Evolutionary conservation across 176 grass and related monocot genomes (phyloP).

Genomic region (Cenchrus americanus): DNA sequence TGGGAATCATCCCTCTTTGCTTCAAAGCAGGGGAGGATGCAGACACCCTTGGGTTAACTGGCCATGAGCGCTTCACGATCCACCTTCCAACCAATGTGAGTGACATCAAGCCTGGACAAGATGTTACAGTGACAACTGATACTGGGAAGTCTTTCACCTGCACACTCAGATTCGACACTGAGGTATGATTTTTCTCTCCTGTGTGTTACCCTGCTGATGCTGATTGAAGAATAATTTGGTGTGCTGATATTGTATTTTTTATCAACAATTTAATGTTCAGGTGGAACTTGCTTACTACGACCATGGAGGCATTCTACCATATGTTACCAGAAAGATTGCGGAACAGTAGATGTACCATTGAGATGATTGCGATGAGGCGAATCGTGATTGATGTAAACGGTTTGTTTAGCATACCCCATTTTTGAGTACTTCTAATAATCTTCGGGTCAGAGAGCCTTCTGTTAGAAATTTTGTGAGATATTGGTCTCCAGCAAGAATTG

Average conservation of each 20-base stretch:
- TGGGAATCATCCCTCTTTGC: conserved; percentile 94
- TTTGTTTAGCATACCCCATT: conserved; percentile 51
- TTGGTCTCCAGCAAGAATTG: not conserved
- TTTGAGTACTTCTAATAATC: conserved; percentile 49
- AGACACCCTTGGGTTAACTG: conserved; percentile 83
- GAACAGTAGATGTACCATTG: conserved; percentile 51
- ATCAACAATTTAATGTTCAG: conserved; percentile 36
- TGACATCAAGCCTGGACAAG: conserved; percentile 91
- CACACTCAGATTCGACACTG: conserved; percentile 86
- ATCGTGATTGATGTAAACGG: conserved; percentile 48
- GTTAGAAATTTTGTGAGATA: conserved; percentile 46
- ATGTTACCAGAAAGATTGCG: conserved; percentile 68
- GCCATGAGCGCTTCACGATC: conserved; percentile 81
- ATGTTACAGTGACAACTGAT: conserved; percentile 79
- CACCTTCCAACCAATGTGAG: conserved; percentile 74
- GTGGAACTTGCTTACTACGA: conserved; percentile 96
- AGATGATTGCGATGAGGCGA: conserved; percentile 35
- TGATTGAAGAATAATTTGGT: not conserved
- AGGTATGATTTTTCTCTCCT: conserved; percentile 49
- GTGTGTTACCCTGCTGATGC: not conserved
- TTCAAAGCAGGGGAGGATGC: conserved; percentile 91
- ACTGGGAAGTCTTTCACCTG: conserved; percentile 81
- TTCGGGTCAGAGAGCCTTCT: conserved; percentile 39
- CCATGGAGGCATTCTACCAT: conserved; percentile 91
- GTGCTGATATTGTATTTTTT: conserved; percentile 9